Base-by-base conservation (phyloP, 2,329 filamentous ascomycete genomes). In the Fusarium mexicanum region DNA sequence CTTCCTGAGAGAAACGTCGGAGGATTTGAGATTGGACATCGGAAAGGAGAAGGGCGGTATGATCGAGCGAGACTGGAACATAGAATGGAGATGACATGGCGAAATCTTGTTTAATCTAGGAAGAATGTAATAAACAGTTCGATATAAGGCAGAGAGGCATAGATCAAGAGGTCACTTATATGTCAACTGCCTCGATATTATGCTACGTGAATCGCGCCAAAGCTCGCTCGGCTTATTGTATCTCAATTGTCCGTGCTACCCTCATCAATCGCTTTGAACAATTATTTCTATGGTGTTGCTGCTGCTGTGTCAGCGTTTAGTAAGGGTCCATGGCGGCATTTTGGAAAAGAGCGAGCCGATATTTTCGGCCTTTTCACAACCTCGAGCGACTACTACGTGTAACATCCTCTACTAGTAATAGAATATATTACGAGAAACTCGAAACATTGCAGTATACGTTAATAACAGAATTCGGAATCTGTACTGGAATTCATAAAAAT, bases 131-230 rank as follows among this genome's bases (percentile, higher is more conserved):
- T 16, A 8, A 26, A 37, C 4, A 20, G 8, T 33, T 6, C 6
- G 4, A 18, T 1, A 14, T 16, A 3, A 29, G 26, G 8, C 10
- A 40, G 12, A 12, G 16, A 24, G 4, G 5, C 12, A 51, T 9
- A 4, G 10, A 38, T 8, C 4, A 29, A 29, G 18, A 6, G 20
- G 5, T n/a, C 24, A 29, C 24, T 29, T 40, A 29, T 18, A 54
- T 13, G 7, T 29, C 9, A 29, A 5, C 18, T 6, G 9, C 26
- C 18, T 47, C 26, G 6, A 47, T 22, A 22, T 20, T 22, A n/a
- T 17, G 10, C 20, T 17, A 2, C 2, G 12, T 2, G 4, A 38
- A 8, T 8, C 17, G 17, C 22, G 2, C 1, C 10, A 0, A 35
- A 35, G 18, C 6, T 26, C 1, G 5, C 1, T 29, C 51, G 51